These are phyloP conservation scores for Tripterygium wilfordii DNA, from an alignment of 177 flowering plant species.

Conservation along the genomic window DNA sequence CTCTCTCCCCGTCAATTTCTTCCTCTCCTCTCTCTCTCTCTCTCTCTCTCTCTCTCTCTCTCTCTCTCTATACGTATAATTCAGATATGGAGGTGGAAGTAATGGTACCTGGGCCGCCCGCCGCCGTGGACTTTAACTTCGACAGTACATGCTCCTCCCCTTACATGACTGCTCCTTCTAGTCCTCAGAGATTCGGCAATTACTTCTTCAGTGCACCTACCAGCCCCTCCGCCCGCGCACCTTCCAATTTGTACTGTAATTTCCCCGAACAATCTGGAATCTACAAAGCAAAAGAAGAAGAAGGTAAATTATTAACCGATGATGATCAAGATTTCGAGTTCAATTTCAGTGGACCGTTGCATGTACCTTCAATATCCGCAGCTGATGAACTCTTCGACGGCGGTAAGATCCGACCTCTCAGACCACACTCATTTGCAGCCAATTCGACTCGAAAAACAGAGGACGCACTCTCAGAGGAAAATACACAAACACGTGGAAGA, in stretches of 20 bases:
- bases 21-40: slow-evolving; percentile 1
- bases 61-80: background rate
- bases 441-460: background rate
- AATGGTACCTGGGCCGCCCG: slow-evolving; percentile 10
- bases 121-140: background rate
- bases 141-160: background rate
- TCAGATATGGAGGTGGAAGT: slow-evolving; percentile 33
- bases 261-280: too few species aligned
- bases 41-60: too few species aligned
- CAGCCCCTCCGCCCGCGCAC: too few species aligned
- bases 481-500: slow-evolving; percentile 4
- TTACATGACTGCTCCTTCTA: slow-evolving; percentile 2
- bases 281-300: background rate
- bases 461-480: slow-evolving; percentile 1
- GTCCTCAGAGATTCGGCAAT: background rate
- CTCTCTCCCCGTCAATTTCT: slow-evolving; percentile 2
- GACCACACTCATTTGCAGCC: slow-evolving; percentile 9
- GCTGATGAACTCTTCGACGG: slow-evolving; percentile 70
- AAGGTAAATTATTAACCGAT: slow-evolving; percentile 1
- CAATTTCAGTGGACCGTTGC: slow-evolving; percentile 46
- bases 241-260: too few species aligned
- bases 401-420: slow-evolving; percentile 46
- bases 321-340: slow-evolving; percentile 40
- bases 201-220: slow-evolving; percentile 3
- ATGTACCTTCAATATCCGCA: slow-evolving; percentile 27